Evolutionary conservation across 1,139 yeast genomes (phyloP).

Genomic region (Zygoascus sp.): DNA sequence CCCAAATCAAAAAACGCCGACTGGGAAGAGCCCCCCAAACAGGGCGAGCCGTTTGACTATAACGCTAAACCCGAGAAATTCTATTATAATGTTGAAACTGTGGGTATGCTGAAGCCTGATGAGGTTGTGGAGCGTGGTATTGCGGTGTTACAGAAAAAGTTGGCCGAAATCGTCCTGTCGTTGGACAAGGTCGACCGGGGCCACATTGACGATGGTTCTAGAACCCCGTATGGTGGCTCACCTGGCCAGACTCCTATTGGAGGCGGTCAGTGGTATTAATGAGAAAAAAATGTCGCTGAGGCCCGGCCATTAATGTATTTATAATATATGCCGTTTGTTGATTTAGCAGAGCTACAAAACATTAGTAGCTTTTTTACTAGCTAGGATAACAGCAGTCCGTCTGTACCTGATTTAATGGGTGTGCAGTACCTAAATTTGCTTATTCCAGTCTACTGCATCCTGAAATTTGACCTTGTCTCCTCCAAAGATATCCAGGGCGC

Average conservation of each 20-base stretch:
- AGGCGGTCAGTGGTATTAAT: constrained; percentile 12
- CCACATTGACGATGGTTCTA: constrained; percentile 9
- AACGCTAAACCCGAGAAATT: constrained; percentile 74
- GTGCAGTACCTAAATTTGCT: too few species aligned
- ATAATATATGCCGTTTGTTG: not conserved
- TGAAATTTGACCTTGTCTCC: constrained; percentile 70
- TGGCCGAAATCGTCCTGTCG: constrained; percentile 85
- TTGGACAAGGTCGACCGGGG: constrained; percentile 44
- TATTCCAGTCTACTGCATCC: constrained; percentile 74
- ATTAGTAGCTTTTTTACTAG: too few species aligned
- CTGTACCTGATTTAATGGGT: not conserved
- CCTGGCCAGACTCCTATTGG: constrained; percentile 12
- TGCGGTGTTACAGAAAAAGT: constrained; percentile 77
- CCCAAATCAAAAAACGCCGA: constrained; percentile 83
- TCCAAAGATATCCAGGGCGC: constrained; percentile 92
- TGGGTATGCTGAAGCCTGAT: constrained; percentile 83
- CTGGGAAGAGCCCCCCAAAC: constrained; percentile 94
- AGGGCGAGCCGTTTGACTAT: constrained; percentile 83
- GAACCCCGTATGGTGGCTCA: constrained; percentile 8
- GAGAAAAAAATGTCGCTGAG: not conserved
- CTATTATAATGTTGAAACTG: constrained; percentile 87
- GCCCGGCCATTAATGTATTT: not conserved
- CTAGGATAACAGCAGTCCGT: not conserved
- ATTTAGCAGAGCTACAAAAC: too few species aligned
- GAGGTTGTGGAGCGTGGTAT: constrained; percentile 84